Evolutionary conservation across 2,329 filamentous ascomycete genomes (phyloP), one percentile per base, ranked within the genome.

Genomic region (Epichloe sylvatica): DNA sequence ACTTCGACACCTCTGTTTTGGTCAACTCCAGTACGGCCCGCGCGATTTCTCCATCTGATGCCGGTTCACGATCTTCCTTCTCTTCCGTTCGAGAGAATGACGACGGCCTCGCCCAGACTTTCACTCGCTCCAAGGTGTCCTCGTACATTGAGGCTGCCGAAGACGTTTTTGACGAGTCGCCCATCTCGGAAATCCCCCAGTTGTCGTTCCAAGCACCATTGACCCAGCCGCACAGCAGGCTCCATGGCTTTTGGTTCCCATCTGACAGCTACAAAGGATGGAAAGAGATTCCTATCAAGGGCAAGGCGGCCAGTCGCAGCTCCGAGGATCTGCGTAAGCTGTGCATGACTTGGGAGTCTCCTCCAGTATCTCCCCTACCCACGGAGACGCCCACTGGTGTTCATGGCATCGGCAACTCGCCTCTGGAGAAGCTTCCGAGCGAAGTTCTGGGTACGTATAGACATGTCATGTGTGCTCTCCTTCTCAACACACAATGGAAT

Each of bases 371-470:
- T 56, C 55, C 61, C 49, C 57, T 61, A 58, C 55, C 60, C 47
- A 55, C 63, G 52, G 59, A 63, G 53, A 66, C 65, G 54, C 47
- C 51, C 5, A 39, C 49, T n/a, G 54, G 60, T 49, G 54, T 51
- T 47, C 63, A 63, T 52, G 56, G 63, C 21, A 65, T 71, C n/a
- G 76, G 77, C 50, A 60, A 69, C 21, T 70, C 83, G 21, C 70
- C 74, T 25, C 67, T 90, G 39, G 85, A 89, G 69, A 76, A 64
- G 53, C 72, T 90, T 7, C 84, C 84, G 0, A 71, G 76, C 47
- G 84, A 89, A 66, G 70, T 89, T 55, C 74, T 86, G 51, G 77
- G 84, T 87, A 74, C 67, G 81, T 52, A 33, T n/a, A 11, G 36
- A 46, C n/a, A 33, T 13, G 36, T 3, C 11, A 17, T 30, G 23